Percentiles rank a stretch among this genome's conserved stretches.
Conservation (phyloP, 2,329 filamentous ascomycete genomes). For the Cryphonectria nitschkei region DNA sequence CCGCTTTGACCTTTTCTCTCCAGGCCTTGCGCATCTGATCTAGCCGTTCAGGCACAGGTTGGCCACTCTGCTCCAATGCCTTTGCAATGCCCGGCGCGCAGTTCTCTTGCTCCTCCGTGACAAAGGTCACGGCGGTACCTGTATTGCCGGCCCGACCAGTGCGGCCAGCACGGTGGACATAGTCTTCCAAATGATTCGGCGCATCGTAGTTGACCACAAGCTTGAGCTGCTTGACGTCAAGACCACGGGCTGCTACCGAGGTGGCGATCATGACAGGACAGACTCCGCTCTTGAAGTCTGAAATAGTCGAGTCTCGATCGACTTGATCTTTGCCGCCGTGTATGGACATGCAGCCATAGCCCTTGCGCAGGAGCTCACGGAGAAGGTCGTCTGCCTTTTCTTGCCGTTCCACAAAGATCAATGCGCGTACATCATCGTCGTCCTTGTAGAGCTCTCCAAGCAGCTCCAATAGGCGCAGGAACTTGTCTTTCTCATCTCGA, state of each 20-base stretch:
- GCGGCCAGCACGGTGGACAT: conserved; percentile 91
- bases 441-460: conserved; percentile 84
- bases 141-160: conserved; percentile 94
- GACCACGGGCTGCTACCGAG: conserved; percentile 89
- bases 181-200: conserved; percentile 93
- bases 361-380: conserved; percentile 78
- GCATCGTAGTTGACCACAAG: conserved; percentile 95
- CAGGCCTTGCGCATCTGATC: conserved; percentile 72
- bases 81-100: conserved; percentile 88
- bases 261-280: conserved; percentile 92
- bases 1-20: conserved; percentile 87
- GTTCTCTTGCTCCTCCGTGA: conserved; percentile 89
- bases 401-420: conserved; percentile 92
- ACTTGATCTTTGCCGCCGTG: conserved; percentile 94
- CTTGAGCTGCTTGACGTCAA: conserved; percentile 95
- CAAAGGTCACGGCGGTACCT: conserved; percentile 91
- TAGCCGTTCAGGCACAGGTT: conserved; percentile 74
- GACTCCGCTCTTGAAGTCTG: conserved; percentile 90
- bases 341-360: conserved; percentile 90
- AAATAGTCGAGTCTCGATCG: conserved; percentile 88
- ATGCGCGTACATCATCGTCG: conserved; percentile 85
- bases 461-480: conserved; percentile 80
- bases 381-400: conserved; percentile 84
- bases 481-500: conserved; percentile 80
- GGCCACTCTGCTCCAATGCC: conserved; percentile 88